These are phyloP conservation scores for Durotheca rogersii DNA, from an alignment of 495 filamentous ascomycete genomes.

Conservation along the genomic window DNA sequence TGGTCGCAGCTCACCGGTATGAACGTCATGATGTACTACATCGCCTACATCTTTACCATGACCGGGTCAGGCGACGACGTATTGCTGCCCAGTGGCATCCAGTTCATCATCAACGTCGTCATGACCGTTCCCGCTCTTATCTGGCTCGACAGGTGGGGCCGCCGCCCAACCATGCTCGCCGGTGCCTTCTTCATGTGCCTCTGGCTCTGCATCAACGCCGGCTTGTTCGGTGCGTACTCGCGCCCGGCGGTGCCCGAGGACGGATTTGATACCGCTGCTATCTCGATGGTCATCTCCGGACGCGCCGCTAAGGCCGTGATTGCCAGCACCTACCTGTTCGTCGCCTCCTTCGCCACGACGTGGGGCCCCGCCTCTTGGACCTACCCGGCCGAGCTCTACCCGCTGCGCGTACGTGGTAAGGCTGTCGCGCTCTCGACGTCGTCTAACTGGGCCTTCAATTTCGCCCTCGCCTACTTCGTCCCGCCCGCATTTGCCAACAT, in stretches of 20 bases:
- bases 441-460: slow-evolving; percentile 79
- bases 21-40: slow-evolving; percentile 80
- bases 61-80: slow-evolving; percentile 61
- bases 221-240: slow-evolving; percentile 56
- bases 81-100: slow-evolving; percentile 68
- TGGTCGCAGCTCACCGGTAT: slow-evolving; percentile 84
- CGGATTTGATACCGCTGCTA: slow-evolving; percentile 40
- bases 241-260: slow-evolving; percentile 39
- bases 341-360: slow-evolving; percentile 73
- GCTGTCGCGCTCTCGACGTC: slow-evolving; percentile 72
- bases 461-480: slow-evolving; percentile 76
- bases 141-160: slow-evolving; percentile 61
- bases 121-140: slow-evolving; percentile 58
- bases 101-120: slow-evolving; percentile 70
- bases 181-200: slow-evolving; percentile 68
- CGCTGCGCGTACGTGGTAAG: slow-evolving; percentile 70
- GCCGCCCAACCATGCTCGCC: slow-evolving; percentile 61
- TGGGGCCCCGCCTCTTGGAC: slow-evolving; percentile 74
- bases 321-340: slow-evolving; percentile 76
- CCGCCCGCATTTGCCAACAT: slow-evolving; percentile 74
- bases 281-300: slow-evolving; percentile 55
- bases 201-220: slow-evolving; percentile 70
- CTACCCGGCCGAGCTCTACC: slow-evolving; percentile 75
- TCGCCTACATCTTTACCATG: slow-evolving; percentile 71
- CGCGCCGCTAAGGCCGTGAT: slow-evolving; percentile 68